These are phyloP conservation scores for Graphium sp. DNA, from an alignment of 2,329 filamentous ascomycete species.

Conservation along the genomic window DNA sequence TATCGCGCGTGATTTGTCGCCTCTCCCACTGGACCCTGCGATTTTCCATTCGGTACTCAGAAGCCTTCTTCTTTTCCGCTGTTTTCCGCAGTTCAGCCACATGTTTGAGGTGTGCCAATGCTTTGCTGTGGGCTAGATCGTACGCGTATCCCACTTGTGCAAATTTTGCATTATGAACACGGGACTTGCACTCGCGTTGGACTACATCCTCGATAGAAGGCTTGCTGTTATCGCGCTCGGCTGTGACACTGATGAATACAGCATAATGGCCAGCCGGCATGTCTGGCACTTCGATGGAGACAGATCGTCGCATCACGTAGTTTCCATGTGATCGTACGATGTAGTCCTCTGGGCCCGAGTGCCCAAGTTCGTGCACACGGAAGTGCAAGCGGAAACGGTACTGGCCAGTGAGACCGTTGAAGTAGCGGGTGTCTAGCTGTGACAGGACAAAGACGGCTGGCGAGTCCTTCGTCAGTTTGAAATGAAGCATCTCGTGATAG, in stretches of 20 bases:
- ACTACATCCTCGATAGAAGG: slow-evolving; percentile 39
- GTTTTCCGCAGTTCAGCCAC: slow-evolving; percentile 30
- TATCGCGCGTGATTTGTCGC: slow-evolving; percentile 23
- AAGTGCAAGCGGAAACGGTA: slow-evolving; percentile 34
- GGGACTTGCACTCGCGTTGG: slow-evolving; percentile 27
- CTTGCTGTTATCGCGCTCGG: slow-evolving; percentile 22
- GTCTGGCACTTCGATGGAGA: slow-evolving; percentile 38
- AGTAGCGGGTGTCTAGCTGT: slow-evolving; percentile 46
- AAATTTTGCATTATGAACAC: slow-evolving; percentile 35
- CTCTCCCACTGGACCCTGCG: slow-evolving; percentile 31
- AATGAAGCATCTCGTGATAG: slow-evolving; percentile 44
- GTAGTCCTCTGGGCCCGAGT: slow-evolving; percentile 36
- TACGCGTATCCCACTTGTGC: slow-evolving; percentile 40
- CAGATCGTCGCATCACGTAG: slow-evolving; percentile 39
- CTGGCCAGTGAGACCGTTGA: slow-evolving; percentile 41
- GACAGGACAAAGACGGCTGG: slow-evolving; percentile 42
- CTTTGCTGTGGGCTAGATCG: slow-evolving; percentile 43
- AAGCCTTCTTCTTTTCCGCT: slow-evolving; percentile 30
- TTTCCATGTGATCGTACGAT: slow-evolving; percentile 41
- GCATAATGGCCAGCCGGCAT: slow-evolving; percentile 39
- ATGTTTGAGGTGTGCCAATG: slow-evolving; percentile 30
- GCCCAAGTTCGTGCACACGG: slow-evolving; percentile 25
- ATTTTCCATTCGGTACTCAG: slow-evolving; percentile 23
- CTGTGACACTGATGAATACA: slow-evolving; percentile 38
- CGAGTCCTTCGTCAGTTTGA: slow-evolving; percentile 36